Conservation (phyloP, 805 yeast genomes). For the Jamesozyma jinghongensis region DNA sequence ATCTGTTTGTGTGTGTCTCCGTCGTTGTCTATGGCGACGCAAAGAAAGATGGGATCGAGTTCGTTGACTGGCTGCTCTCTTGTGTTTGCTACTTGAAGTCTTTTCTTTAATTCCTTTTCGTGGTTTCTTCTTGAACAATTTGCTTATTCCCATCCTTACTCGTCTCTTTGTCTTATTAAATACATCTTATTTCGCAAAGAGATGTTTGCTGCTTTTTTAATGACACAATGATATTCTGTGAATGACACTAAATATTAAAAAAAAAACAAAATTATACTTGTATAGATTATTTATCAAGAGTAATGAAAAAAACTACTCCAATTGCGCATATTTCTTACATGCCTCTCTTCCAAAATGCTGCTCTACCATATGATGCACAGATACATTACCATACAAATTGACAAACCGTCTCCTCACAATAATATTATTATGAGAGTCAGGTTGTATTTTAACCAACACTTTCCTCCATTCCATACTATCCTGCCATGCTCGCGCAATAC, state of each 20-base stretch:
- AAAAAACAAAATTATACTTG: neutral
- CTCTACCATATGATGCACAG: constrained; percentile 68
- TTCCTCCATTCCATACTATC: constrained; percentile 78
- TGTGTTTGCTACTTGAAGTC: no score
- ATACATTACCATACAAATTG: constrained; percentile 94
- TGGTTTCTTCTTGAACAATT: no score
- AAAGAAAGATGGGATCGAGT: no score
- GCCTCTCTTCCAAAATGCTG: constrained; percentile 34
- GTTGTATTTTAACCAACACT: constrained; percentile 70
- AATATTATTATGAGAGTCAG: constrained; percentile 92
- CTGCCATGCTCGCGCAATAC: constrained; percentile 83
- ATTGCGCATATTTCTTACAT: constrained; percentile 8
- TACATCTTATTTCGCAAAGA: no score
- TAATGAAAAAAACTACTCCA: neutral
- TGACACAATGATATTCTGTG: constrained; percentile 75
- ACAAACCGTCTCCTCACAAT: constrained; percentile 70
- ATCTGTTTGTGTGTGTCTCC: no score
- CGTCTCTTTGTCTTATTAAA: no score
- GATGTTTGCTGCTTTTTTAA: no score
- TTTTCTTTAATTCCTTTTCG: no score
- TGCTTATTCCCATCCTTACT: no score
- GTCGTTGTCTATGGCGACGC: no score
- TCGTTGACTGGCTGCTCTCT: no score
- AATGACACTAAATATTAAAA: no score
- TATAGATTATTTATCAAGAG: neutral